These are phyloP conservation scores for Flagelloscypha sp. DNA, from an alignment of 768 basidiomycete species.

Conservation along the genomic window DNA sequence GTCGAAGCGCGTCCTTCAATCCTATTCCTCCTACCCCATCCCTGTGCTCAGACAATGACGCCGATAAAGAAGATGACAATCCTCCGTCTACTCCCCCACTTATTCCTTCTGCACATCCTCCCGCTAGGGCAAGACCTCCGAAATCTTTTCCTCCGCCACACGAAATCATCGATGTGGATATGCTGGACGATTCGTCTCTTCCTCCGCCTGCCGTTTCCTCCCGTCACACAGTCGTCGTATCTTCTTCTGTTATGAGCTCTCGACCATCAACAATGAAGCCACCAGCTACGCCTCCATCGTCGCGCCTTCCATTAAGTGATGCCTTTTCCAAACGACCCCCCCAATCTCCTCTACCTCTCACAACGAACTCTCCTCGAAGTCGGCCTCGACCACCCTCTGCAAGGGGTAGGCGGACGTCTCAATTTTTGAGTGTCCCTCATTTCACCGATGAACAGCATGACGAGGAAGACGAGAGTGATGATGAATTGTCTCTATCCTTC, in stretches of 20 bases:
- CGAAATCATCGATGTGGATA: slow-evolving; percentile 31
- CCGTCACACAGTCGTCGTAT: slow-evolving; percentile 2
- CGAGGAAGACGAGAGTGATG: slow-evolving; percentile 18
- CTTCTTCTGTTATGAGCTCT: neutral
- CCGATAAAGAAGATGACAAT: slow-evolving; percentile 44
- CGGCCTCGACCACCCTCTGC: slow-evolving; percentile 48
- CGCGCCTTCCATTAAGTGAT: slow-evolving; percentile 17
- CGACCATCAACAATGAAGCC: slow-evolving; percentile 7
- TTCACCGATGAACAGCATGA: slow-evolving; percentile 8
- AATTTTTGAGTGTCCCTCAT: slow-evolving; percentile 19
- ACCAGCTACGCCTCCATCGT: slow-evolving; percentile 11
- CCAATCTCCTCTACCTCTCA: slow-evolving; percentile 51
- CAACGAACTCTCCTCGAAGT: slow-evolving; percentile 43
- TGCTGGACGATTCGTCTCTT: slow-evolving; percentile 17
- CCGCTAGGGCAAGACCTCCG: too few relatives aligned
- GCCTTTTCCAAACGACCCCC: slow-evolving; percentile 56
- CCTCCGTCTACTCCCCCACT: slow-evolving; percentile 46
- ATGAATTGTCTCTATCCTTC: slow-evolving; percentile 12
- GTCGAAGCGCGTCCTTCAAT: slow-evolving; percentile 21
- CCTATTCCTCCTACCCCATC: slow-evolving; percentile 52
- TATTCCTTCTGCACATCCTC: slow-evolving; percentile 6
- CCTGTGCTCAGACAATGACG: slow-evolving; percentile 65
- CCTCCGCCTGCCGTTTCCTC: slow-evolving; percentile 7
- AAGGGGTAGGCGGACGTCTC: too few relatives aligned
- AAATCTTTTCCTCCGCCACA: too few relatives aligned